A percentile compares a stretch with the other conserved stretches of the same genome.
These are phyloP conservation scores for Choricystis sp. DNA, from an alignment of 139 green algal species.

Conservation along the genomic window DNA sequence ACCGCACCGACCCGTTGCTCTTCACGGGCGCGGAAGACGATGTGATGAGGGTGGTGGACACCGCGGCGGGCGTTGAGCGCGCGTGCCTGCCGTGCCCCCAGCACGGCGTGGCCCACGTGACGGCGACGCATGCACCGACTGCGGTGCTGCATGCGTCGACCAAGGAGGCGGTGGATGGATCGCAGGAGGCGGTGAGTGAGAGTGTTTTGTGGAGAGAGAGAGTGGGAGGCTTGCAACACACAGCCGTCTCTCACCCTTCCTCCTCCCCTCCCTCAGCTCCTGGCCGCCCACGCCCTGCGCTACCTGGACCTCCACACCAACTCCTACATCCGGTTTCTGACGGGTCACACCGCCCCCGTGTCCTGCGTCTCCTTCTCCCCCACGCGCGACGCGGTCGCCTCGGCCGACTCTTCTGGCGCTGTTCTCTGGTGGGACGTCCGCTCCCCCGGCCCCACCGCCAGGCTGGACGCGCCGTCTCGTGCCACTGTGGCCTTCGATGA, in stretches of 20 bases:
- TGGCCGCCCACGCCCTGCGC: constrained; percentile 43
- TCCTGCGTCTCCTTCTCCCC: constrained; percentile 59
- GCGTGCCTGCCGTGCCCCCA: constrained; percentile 55
- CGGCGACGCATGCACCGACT: constrained; percentile 57
- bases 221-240: no score
- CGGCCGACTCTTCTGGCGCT: constrained; percentile 32
- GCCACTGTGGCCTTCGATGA: constrained; percentile 49
- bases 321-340: constrained; percentile 72
- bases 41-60: no score
- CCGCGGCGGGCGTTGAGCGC: constrained; percentile 35
- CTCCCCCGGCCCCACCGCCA: constrained; percentile 42
- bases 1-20: constrained; percentile 65
- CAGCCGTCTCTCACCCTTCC: constrained; percentile 5
- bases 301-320: constrained; percentile 76
- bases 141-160: constrained; percentile 61
- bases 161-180: no score
- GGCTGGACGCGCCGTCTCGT: constrained; percentile 34
- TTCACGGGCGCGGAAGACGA: constrained; percentile 62
- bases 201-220: no score
- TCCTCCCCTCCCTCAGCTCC: constrained; percentile 1
- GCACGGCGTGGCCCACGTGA: constrained; percentile 60
- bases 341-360: constrained; percentile 53
- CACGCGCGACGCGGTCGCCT: constrained; percentile 69
- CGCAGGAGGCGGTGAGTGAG: no score
- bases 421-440: constrained; percentile 84